A percentile compares a stretch with the other conserved stretches of the same genome.
phyloP scores from a whole-genome alignment of 2,329 filamentous ascomycete genomes.

The Delphinella strobiligena region DNA sequence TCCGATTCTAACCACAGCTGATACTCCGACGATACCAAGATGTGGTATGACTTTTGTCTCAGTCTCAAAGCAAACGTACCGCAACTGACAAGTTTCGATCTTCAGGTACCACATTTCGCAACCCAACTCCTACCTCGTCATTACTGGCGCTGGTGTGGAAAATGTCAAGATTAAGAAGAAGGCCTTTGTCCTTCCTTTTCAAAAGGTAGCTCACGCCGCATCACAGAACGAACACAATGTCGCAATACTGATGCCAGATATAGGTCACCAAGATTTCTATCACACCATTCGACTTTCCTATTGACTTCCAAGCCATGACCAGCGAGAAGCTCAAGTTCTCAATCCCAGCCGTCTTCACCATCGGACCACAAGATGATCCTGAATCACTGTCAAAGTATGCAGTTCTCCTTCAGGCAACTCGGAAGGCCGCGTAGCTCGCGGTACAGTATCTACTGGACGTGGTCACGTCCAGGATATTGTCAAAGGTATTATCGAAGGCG shows the following conservation, averaged over 20 bases:
- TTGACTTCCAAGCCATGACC: constrained; percentile 79
- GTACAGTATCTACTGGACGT: constrained; percentile 32
- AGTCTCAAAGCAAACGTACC: too few relatives aligned
- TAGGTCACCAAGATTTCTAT: constrained; percentile 39
- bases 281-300: constrained; percentile 56
- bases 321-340: constrained; percentile 76
- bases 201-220: constrained; percentile 35
- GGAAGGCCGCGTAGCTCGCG: constrained; percentile 30
- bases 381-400: constrained; percentile 71
- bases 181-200: constrained; percentile 58
- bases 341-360: constrained; percentile 74
- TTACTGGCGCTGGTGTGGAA: constrained; percentile 66
- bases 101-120: constrained; percentile 57
- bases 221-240: constrained; percentile 9
- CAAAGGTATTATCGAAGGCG: constrained; percentile 82
- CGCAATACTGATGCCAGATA: neutral
- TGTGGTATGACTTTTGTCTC: too few relatives aligned
- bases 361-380: constrained; percentile 62
- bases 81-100: too few relatives aligned
- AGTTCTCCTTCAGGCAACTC: constrained; percentile 56
- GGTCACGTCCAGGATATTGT: constrained; percentile 73
- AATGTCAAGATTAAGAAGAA: constrained; percentile 71
- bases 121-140: constrained; percentile 75
- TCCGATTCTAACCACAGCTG: neutral
- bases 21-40: constrained; percentile 10